Conservation (phyloP, 805 yeast genomes). For the Candida montana region DNA sequence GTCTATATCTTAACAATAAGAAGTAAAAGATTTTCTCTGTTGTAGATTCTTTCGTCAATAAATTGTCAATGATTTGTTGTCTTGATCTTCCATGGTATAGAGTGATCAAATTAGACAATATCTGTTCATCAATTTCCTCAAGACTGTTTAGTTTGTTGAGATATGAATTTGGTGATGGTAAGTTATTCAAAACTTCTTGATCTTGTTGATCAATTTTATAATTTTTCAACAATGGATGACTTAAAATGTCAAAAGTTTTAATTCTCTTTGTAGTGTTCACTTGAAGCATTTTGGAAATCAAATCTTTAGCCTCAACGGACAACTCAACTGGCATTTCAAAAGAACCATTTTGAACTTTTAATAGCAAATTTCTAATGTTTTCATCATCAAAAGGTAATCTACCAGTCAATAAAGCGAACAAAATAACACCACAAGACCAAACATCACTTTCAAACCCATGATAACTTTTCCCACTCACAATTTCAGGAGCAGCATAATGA, state of each 20-base stretch:
- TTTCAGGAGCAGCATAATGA: conserved; percentile 86
- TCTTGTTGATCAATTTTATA: conserved; percentile 35
- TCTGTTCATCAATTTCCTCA: conserved; percentile 65
- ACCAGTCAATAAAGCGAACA: conserved; percentile 75
- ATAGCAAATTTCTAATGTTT: conserved; percentile 60
- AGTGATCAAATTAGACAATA: conserved; percentile 67
- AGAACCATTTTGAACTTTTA: conserved; percentile 73
- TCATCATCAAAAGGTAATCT: conserved; percentile 83
- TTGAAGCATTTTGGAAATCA: conserved; percentile 59
- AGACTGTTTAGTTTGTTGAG: conserved; percentile 21
- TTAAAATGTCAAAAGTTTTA: conserved; percentile 57
- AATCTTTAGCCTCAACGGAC: conserved; percentile 60
- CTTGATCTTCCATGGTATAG: conserved; percentile 76
- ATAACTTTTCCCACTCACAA: conserved; percentile 70
- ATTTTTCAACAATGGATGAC: conserved; percentile 75
- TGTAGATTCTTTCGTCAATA: conserved; percentile 52
- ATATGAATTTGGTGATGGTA: conserved; percentile 27
- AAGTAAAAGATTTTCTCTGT: conserved; percentile 81
- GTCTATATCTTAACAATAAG: conserved; percentile 66
- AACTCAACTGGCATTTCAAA: conserved; percentile 67
- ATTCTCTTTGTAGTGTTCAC: conserved; percentile 71
- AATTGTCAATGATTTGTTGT: conserved; percentile 46
- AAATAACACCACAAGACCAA: conserved; percentile 84
- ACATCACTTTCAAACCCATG: conserved; percentile 85
- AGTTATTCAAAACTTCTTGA: conserved; percentile 24